Evolutionary conservation across 371 early-diverging fungal genomes (phyloP).

Genomic region (Mucor piriformis): DNA sequence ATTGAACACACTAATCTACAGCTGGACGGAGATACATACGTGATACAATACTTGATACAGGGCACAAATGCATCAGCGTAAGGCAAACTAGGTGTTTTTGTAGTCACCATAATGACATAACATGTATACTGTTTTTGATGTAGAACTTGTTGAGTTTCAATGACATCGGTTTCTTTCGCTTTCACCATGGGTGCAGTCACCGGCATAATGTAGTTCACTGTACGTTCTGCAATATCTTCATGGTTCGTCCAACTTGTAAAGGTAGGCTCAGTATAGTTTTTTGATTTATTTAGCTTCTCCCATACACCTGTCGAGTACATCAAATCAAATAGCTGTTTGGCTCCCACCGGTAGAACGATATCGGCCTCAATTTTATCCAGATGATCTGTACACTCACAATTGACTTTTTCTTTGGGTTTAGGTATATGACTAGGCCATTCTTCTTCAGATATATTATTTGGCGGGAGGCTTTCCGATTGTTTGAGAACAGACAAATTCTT

Average conservation of each 20-base stretch:
- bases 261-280: slow-evolving; percentile 35
- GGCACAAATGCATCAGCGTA: slow-evolving; percentile 65
- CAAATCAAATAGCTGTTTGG: slow-evolving; percentile 57
- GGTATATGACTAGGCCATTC: slow-evolving; percentile 19
- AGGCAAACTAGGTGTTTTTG: slow-evolving; percentile 51
- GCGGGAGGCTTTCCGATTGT: background rate
- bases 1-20: slow-evolving; percentile 50
- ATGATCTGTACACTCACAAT: slow-evolving; percentile 70
- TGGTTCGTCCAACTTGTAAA: slow-evolving; percentile 26
- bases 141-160: slow-evolving; percentile 52
- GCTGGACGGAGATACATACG: slow-evolving; percentile 30
- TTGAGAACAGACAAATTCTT: background rate
- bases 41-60: slow-evolving; percentile 55
- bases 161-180: slow-evolving; percentile 57
- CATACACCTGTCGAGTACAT: slow-evolving; percentile 52
- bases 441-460: background rate
- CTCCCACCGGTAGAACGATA: slow-evolving; percentile 46
- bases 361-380: slow-evolving; percentile 63
- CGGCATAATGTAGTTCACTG: slow-evolving; percentile 57
- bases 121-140: slow-evolving; percentile 38
- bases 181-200: slow-evolving; percentile 61
- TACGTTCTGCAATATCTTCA: slow-evolving; percentile 23
- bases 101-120: slow-evolving; percentile 39
- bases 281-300: slow-evolving; percentile 45
- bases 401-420: slow-evolving; percentile 48